Evolutionary conservation across 2,329 filamentous ascomycete species (phyloP), one percentile per base, ranked within the genome.

Genomic region (Pezicula carpinea): DNA sequence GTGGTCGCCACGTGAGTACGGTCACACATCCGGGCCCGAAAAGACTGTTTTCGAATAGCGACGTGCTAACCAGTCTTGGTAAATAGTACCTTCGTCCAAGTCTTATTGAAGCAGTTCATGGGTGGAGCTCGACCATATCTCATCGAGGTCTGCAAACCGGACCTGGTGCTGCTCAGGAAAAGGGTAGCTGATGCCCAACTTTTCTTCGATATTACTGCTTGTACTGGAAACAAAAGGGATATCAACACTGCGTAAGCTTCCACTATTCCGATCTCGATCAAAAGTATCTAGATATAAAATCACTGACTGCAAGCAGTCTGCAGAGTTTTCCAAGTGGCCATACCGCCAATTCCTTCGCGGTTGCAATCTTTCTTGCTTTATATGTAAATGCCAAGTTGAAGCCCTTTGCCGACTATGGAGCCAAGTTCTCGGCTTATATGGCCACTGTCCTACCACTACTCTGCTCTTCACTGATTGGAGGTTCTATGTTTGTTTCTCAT

Each of bases 311-410:
- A 36, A 29, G 13, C 23, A 58, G 56, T 2, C 46, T 89, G 1
- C 80, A 87, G 60, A 83, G 79, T 0, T 83, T 89, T 62, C 85
- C 85, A 0, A 84, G 79, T 3, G 86, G 86, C 1, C 85, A 89
- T 64, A 80, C 82, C 7, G 85, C 84, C 0, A 83, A 83, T 1
- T 83, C 83, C 0, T 88, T 87, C 52, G 82, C 81, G 0, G 82
- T 82, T 8, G 83, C 86, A 53, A 73, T 85, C 18, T 89, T 79
- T 58, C 68, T 89, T 2, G 82, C 77, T 53, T 71, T 89, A 3
- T 89, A 88, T 68, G 75, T 89, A 39, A 89, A 89, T 64, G 85
- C 81, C 41, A 88, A 88, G 68, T 73, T 89, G 57, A 89, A 89
- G 70, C 76, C 87, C 43, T 87, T 83, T 55, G 69, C 77, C 55